Evolutionary conservation across 2,329 filamentous ascomycete genomes (phyloP).

Genomic region (Pseudopyricularia javanii): DNA sequence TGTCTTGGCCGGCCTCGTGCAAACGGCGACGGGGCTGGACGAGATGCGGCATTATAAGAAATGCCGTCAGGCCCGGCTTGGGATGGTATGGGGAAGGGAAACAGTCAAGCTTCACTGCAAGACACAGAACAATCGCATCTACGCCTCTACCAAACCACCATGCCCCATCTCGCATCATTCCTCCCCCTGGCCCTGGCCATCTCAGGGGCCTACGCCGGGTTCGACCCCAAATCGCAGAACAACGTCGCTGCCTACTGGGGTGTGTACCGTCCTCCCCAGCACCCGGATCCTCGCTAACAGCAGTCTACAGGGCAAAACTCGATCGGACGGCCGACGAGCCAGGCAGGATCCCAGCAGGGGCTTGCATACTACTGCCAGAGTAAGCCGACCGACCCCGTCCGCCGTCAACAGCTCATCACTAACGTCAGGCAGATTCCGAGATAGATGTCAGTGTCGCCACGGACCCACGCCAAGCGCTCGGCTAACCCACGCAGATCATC

Average conservation of each 20-base stretch:
- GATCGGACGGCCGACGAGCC: constrained; percentile 27
- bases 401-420: too few relatives aligned
- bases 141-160: not conserved
- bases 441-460: constrained; percentile 20
- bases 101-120: too few relatives aligned
- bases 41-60: too few relatives aligned
- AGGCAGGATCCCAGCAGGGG: constrained; percentile 36
- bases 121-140: not conserved
- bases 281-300: not conserved
- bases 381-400: constrained; percentile 20
- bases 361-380: constrained; percentile 47
- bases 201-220: constrained; percentile 14
- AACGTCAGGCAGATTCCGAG: too few relatives aligned
- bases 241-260: constrained; percentile 61
- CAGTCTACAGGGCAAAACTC: constrained; percentile 44
- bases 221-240: constrained; percentile 28
- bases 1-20: too few relatives aligned
- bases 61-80: too few relatives aligned
- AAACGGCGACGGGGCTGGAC: too few relatives aligned
- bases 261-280: constrained; percentile 10
- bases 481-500: constrained; percentile 35
- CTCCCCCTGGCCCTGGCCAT: not conserved
- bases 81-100: too few relatives aligned
- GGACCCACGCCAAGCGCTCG: not conserved
- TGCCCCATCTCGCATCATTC: not conserved